phyloP scores from a whole-genome alignment of 352 stramenopile genomes.

The Stramenopiles sp. region DNA sequence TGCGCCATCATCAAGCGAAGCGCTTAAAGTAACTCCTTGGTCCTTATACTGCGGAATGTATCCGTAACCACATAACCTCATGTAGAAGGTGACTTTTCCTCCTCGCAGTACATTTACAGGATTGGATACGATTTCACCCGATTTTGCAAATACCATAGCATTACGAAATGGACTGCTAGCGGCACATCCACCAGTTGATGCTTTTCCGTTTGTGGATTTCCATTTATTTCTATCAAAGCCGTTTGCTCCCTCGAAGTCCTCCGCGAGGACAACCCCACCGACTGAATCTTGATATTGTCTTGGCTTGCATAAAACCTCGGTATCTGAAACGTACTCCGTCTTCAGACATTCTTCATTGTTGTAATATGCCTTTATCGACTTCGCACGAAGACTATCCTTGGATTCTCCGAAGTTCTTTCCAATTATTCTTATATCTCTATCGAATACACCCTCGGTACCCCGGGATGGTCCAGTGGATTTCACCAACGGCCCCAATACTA shows the following conservation, averaged over 20 bases:
- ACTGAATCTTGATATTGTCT: background rate
- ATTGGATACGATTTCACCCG: background rate
- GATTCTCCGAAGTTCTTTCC: background rate
- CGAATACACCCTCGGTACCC: background rate
- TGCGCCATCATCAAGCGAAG: background rate
- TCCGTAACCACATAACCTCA: background rate
- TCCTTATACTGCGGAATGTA: background rate
- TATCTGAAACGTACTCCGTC: slow-evolving; percentile 6
- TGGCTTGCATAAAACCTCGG: background rate
- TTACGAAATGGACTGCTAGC: background rate
- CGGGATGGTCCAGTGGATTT: background rate
- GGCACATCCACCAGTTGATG: background rate
- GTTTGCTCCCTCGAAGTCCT: background rate
- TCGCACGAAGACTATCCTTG: background rate
- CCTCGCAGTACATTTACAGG: background rate
- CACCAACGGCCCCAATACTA: background rate
- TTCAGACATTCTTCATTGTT: slow-evolving; percentile 4
- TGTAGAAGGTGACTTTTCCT: background rate
- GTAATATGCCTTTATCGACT: slow-evolving; percentile 6
- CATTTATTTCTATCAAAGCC: background rate
- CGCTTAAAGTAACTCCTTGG: background rate
- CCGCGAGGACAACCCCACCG: background rate
- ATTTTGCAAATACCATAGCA: background rate
- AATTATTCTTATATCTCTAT: background rate
- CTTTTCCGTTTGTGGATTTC: background rate